Evolutionary conservation across 2,329 filamentous ascomycete genomes (phyloP).

Genomic region (Ophiobolus disseminans): DNA sequence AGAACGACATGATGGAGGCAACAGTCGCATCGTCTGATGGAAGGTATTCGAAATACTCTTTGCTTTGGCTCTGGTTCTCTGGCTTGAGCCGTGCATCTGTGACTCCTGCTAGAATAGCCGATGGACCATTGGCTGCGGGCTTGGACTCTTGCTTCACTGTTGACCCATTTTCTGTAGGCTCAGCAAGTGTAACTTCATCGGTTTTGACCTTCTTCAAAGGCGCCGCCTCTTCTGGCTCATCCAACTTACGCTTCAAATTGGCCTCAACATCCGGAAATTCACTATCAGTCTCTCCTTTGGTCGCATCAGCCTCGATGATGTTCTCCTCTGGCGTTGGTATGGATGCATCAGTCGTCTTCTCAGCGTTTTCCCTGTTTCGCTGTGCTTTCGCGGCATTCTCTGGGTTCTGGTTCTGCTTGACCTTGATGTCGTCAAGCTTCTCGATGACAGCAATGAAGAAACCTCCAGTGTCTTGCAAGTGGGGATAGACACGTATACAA

Average conservation of each 20-base stretch:
- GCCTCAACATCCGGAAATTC: constrained; percentile 21
- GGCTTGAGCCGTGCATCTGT: constrained; percentile 48
- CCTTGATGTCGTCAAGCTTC: constrained; percentile 75
- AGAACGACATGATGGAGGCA: constrained; percentile 79
- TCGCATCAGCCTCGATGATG: constrained; percentile 30
- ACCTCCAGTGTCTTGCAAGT: constrained; percentile 93
- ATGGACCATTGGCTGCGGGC: constrained; percentile 23
- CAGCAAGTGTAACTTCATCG: constrained; percentile 26
- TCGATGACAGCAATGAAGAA: constrained; percentile 98
- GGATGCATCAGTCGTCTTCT: constrained; percentile 27
- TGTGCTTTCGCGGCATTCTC: constrained; percentile 35
- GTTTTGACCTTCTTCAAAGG: constrained; percentile 46
- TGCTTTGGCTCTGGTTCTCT: constrained; percentile 60
- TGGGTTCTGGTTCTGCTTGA: constrained; percentile 36
- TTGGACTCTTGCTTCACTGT: constrained; percentile 7
- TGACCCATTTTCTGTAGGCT: constrained; percentile 20
- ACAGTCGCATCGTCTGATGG: constrained; percentile 77
- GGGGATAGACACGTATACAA: constrained; percentile 93
- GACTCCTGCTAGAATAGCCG: constrained; percentile 14
- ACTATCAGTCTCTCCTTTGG: constrained; percentile 18
- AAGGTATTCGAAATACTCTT: constrained; percentile 96
- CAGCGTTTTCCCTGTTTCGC: constrained; percentile 21
- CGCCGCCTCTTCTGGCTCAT: constrained; percentile 41
- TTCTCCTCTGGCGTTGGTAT: constrained; percentile 35
- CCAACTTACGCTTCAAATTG: constrained; percentile 50